These are phyloP conservation scores for Linderina pennispora DNA, from an alignment of 192 early-diverging fungal species.

Conservation along the genomic window DNA sequence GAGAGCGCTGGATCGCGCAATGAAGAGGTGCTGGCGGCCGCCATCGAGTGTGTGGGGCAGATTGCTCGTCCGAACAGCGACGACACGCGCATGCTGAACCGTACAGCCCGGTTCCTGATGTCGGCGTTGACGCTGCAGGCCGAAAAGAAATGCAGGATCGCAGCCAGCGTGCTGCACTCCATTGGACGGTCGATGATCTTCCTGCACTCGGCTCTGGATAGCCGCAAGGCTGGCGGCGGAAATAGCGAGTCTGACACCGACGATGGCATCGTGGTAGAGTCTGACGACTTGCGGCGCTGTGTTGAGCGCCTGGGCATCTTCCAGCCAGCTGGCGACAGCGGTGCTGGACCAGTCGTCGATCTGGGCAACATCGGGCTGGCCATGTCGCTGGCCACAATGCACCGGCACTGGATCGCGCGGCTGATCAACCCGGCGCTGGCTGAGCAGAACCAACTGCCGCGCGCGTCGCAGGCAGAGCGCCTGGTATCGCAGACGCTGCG, in stretches of 20 bases:
- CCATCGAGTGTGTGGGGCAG: constrained; percentile 21
- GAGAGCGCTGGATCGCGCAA: constrained; percentile 1
- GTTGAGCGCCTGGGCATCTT: constrained; percentile 25
- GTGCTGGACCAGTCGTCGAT: neutral
- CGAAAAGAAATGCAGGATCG: neutral
- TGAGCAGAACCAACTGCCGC: constrained; percentile 18
- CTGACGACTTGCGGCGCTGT: constrained; percentile 28
- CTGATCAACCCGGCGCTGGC: constrained; percentile 17
- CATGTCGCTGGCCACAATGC: constrained; percentile 19
- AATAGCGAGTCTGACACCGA: no score
- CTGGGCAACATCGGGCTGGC: constrained; percentile 14
- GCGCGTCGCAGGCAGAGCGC: constrained; percentile 15
- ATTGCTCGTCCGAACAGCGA: constrained; percentile 9
- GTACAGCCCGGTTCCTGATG: constrained; percentile 18
- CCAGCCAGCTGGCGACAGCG: neutral
- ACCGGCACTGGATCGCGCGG: constrained; percentile 26
- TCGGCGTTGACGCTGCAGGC: constrained; percentile 3
- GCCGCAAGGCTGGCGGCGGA: neutral
- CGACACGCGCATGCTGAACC: constrained; percentile 9
- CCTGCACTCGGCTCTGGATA: constrained; percentile 2
- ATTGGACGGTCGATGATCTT: constrained; percentile 8
- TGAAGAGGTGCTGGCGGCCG: constrained; percentile 16
- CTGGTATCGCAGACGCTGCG: constrained; percentile 13
- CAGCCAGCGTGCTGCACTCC: constrained; percentile 8
- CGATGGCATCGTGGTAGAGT: constrained; percentile 10